phyloP scores from a whole-genome alignment of 164 flowering plant genomes.

The Stephania yunnanensis region DNA sequence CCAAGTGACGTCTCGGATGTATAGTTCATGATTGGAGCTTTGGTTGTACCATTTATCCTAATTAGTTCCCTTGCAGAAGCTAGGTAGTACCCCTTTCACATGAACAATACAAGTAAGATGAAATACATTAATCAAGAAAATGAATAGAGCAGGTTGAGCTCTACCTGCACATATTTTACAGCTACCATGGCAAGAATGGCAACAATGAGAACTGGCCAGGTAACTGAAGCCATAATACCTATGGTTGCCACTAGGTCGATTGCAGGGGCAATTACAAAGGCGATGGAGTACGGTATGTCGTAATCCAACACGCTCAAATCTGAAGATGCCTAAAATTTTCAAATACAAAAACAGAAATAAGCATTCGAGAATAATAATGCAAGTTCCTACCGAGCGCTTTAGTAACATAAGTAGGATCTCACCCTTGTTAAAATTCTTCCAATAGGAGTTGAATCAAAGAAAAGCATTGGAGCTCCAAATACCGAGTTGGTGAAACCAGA shows the following conservation, averaged over 20 bases:
- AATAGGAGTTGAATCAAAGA: slow-evolving; percentile 86
- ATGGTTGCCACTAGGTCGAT: slow-evolving; percentile 38
- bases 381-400: not conserved
- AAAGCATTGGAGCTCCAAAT: slow-evolving; percentile 89
- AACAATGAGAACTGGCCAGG: slow-evolving; percentile 84
- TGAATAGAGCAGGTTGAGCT: not conserved
- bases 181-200: slow-evolving; percentile 40
- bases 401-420: slow-evolving; percentile 13
- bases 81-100: slow-evolving; percentile 51
- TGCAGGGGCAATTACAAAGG: slow-evolving; percentile 32
- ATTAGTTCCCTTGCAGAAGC: slow-evolving; percentile 69
- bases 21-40: slow-evolving; percentile 80
- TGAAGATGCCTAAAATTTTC: slow-evolving; percentile 63
- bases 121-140: not conserved
- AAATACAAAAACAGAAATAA: not conserved
- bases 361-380: not conserved
- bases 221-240: slow-evolving; percentile 61
- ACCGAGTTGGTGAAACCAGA: slow-evolving; percentile 50
- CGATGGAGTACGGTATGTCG: slow-evolving; percentile 56
- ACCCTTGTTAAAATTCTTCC: slow-evolving; percentile 85
- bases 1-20: slow-evolving; percentile 82
- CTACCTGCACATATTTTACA: slow-evolving; percentile 62
- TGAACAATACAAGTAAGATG: not conserved
- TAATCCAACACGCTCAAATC: slow-evolving; percentile 70
- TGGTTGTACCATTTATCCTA: slow-evolving; percentile 83